phyloP scores from a whole-genome alignment of 768 basidiomycete species.

The Leucosporidium yakuticum region DNA sequence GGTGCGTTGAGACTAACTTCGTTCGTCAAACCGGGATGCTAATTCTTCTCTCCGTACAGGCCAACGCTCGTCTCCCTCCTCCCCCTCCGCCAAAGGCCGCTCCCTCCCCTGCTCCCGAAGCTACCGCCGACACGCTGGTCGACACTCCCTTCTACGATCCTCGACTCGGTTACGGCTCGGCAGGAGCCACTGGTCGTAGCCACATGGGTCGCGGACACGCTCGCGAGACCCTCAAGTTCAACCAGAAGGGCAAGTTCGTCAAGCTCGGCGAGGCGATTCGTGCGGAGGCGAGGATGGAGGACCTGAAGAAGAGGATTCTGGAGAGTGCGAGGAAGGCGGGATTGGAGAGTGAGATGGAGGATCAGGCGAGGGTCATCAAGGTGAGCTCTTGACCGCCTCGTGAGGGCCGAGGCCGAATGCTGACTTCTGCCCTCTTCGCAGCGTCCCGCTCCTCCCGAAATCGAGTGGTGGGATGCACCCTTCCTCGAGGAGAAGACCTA shows the following conservation, averaged over 20 bases:
- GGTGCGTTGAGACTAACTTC: constrained; percentile 50
- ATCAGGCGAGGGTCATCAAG: constrained; percentile 70
- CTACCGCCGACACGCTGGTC: constrained; percentile 25
- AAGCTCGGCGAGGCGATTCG: constrained; percentile 48
- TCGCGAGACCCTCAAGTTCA: constrained; percentile 70
- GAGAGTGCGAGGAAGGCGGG: constrained; percentile 90
- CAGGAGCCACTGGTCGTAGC: constrained; percentile 61
- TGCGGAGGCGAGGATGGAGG: constrained; percentile 71
- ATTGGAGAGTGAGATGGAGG: constrained; percentile 84
- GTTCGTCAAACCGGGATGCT: not conserved
- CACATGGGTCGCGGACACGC: constrained; percentile 54
- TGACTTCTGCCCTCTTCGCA: constrained; percentile 41
- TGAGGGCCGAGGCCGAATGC: not conserved
- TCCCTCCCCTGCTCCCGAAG: constrained; percentile 38
- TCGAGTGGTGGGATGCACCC: constrained; percentile 96
- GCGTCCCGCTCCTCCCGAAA: constrained; percentile 77
- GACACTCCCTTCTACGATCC: constrained; percentile 41
- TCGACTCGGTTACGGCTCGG: constrained; percentile 44
- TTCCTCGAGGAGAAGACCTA: constrained; percentile 75
- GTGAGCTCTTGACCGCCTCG: constrained; percentile 46
- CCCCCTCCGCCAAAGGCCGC: constrained; percentile 40
- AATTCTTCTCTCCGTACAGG: constrained; percentile 44
- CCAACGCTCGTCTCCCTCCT: constrained; percentile 67
- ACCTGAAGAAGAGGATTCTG: constrained; percentile 83
- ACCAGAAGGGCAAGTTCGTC: constrained; percentile 78